Evolutionary conservation across 2,329 filamentous ascomycete genomes (phyloP).

Genomic region (Alternaria arborescens): DNA sequence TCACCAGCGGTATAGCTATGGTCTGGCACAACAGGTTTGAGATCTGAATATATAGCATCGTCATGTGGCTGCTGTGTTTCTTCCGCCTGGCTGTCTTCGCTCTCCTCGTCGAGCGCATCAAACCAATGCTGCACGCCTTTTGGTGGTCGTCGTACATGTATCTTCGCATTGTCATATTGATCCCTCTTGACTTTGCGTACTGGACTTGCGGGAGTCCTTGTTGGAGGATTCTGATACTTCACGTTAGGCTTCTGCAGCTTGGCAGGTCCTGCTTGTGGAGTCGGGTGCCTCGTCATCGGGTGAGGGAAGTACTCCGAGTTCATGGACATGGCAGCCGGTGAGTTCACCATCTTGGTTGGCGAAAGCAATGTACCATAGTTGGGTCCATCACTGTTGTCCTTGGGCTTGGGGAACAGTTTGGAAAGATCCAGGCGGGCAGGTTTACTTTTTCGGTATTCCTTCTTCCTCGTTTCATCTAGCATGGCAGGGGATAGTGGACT

Average conservation of each 20-base stretch:
- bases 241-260: conserved; percentile 35
- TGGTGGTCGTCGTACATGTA: conserved; percentile 57
- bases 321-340: conserved; percentile 51
- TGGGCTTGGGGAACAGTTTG: conserved; percentile 53
- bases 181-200: conserved; percentile 46
- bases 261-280: conserved; percentile 29
- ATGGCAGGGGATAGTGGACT: conserved; percentile 36
- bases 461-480: conserved; percentile 29
- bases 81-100: conserved; percentile 40
- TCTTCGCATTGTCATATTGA: conserved; percentile 57
- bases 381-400: conserved; percentile 29
- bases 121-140: conserved; percentile 62
- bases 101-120: conserved; percentile 56
- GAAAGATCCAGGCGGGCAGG: conserved; percentile 53
- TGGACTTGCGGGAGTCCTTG: conserved; percentile 31
- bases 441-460: conserved; percentile 43
- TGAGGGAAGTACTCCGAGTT: conserved; percentile 49
- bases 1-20: conserved; percentile 32
- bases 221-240: conserved; percentile 26
- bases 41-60: conserved; percentile 16
- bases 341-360: conserved; percentile 52
- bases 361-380: conserved; percentile 43
- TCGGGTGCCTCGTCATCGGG: conserved; percentile 44
- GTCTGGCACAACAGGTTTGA: conserved; percentile 12
- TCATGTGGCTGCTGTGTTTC: conserved; percentile 25